Percentiles rank a stretch among this genome's conserved stretches.
phyloP scores from a whole-genome alignment of 2,329 filamentous ascomycete species.

The Scortechinia acanthostroma region DNA sequence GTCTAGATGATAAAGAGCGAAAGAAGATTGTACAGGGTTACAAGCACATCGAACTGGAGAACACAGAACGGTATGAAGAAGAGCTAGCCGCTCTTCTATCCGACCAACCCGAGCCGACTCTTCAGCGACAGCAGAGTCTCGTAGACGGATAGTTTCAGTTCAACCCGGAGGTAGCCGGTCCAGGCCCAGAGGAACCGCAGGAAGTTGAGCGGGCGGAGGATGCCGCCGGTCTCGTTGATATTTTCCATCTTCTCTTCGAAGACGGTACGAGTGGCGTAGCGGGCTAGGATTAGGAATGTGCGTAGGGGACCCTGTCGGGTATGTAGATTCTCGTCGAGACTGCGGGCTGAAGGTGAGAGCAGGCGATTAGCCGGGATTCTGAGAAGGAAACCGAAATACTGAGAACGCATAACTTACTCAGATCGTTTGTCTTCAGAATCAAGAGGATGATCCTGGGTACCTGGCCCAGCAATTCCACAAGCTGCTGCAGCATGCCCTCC shows the following conservation, averaged over 20 bases:
- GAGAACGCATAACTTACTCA: constrained; percentile 84
- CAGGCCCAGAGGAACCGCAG: constrained; percentile 40
- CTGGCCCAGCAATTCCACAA: constrained; percentile 80
- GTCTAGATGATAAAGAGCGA: constrained; percentile 7
- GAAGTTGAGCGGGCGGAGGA: constrained; percentile 42
- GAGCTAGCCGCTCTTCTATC: constrained; percentile 5
- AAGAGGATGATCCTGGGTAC: constrained; percentile 88
- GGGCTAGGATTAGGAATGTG: constrained; percentile 57
- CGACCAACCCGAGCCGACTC: constrained; percentile 36
- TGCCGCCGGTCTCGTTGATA: constrained; percentile 33
- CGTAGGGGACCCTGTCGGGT: constrained; percentile 48
- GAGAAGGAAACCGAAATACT: constrained; percentile 34
- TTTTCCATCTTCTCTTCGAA: constrained; percentile 51
- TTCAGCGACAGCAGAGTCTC: constrained; percentile 44
- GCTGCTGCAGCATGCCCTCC: constrained; percentile 79
- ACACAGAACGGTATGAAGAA: constrained; percentile 9
- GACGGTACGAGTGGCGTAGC: constrained; percentile 53
- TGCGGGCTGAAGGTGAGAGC: too few species aligned
- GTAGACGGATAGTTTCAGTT: constrained; percentile 48
- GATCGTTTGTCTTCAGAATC: constrained; percentile 94
- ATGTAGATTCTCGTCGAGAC: constrained; percentile 17
- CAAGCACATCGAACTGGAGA: too few species aligned
- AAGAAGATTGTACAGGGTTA: too few species aligned
- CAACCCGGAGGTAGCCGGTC: constrained; percentile 41
- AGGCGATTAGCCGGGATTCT: too few species aligned